Base-by-base conservation (phyloP, 139 green algal genomes). In the Chlamydomonas eustigma region DNA sequence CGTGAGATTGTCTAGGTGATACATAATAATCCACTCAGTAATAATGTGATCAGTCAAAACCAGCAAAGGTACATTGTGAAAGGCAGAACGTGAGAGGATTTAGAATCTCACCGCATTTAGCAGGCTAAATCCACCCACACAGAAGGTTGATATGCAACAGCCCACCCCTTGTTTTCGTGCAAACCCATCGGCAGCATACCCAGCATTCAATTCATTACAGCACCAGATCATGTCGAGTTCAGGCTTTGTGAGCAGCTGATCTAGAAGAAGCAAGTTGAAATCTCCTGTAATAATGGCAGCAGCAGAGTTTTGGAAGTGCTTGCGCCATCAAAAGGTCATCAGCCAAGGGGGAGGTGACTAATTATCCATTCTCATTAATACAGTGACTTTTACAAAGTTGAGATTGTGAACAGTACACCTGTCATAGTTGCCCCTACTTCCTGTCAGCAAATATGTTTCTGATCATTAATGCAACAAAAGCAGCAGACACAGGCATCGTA, bases 141-240 rank as follows among this genome's bases (percentile, higher is more conserved):
- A 91, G 79, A 93, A 95, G 1, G 91, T 96, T 28, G 94, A 88
- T 4, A 92, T 82, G 1, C 85, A 39, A 32, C 80, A 87, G 25
- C 79, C 89, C 1, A 93, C 71, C 1, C 91, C 91, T 50, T 81
- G 81, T 39, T 77, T 88, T 1, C 91, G 82, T 0, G 90, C 86
- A 52, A 92, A 94, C 18, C 92, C 92, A 67, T 97, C 92, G 1
- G 92, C 92, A 2, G 92, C 92, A 71, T 97, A 97, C 0, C 92
- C 90, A 0, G 91, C 91, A 66, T 94, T 95, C 25, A 97, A 85
- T 82, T 97, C 92, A 51, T 96, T 97, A 86, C 92, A 97, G 76
- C 76, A 82, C 76, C 76, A 85, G 52, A 82, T 63, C 67, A 73
- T 71, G 8, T 71, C 1, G 5, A 81, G 51, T 32, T 74, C 37